A percentile compares a stretch with the other conserved stretches of the same genome.
Conservation (phyloP, 768 basidiomycete species). For the Tulasnella sp. region DNA sequence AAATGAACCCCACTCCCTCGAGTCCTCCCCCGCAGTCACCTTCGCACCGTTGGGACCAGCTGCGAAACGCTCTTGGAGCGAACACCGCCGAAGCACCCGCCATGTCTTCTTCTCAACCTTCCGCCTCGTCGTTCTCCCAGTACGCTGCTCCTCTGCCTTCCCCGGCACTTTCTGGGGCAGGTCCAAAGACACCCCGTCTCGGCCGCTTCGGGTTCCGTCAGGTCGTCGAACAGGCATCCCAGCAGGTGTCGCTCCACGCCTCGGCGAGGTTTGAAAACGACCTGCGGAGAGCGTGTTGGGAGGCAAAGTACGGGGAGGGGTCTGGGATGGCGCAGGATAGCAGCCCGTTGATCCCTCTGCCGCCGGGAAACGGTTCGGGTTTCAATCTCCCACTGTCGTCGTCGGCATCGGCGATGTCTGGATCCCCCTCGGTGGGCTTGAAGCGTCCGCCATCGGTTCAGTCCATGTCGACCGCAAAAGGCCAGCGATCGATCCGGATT, state of each 20-base stretch:
- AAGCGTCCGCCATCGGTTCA: background rate
- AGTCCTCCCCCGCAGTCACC: background rate
- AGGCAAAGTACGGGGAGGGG: conserved; percentile 34
- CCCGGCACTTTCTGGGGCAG: background rate
- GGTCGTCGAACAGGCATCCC: conserved; percentile 47
- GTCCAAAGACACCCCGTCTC: conserved; percentile 17
- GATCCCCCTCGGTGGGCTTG: background rate
- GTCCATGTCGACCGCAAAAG: conserved; percentile 33
- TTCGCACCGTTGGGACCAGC: background rate
- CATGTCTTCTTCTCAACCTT: conserved; percentile 1
- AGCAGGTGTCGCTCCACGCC: conserved; percentile 39
- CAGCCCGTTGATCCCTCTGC: background rate
- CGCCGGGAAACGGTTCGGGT: background rate
- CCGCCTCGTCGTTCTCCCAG: background rate
- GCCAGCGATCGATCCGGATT: conserved; percentile 34
- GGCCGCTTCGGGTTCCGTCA: conserved; percentile 45
- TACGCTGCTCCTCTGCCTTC: background rate
- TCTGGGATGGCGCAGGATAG: conserved; percentile 27
- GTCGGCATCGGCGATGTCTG: conserved; percentile 5
- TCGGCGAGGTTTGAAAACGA: conserved; percentile 42
- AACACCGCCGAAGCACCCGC: background rate
- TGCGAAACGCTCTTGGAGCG: conserved; percentile 2
- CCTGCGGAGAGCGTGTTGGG: conserved; percentile 43
- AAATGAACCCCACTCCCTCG: background rate
- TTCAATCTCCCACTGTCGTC: conserved; percentile 5